Evolutionary conservation across 1,284 basidiomycete genomes (phyloP).

Genomic region (Moesziomyces sp.): DNA sequence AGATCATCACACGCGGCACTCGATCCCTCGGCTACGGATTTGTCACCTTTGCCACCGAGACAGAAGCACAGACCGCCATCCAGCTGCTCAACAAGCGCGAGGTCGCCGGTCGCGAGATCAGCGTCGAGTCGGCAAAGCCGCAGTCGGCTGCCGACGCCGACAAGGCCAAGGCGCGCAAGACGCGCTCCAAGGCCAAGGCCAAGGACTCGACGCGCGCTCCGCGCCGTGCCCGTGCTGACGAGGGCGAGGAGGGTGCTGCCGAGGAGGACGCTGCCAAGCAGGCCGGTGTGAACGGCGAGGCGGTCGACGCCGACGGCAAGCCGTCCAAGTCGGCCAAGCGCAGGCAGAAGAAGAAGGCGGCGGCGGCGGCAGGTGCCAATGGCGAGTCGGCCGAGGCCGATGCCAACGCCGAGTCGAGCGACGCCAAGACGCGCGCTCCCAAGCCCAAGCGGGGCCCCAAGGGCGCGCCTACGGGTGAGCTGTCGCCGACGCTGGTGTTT

Average conservation of each 20-base stretch:
- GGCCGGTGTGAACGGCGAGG: slow-evolving; percentile 28
- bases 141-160: slow-evolving; percentile 42
- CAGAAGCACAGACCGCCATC: slow-evolving; percentile 59
- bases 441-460: slow-evolving; percentile 45
- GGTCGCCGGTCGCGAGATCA: slow-evolving; percentile 61
- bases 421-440: slow-evolving; percentile 33
- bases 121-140: slow-evolving; percentile 62
- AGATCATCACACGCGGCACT: slow-evolving; percentile 64
- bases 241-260: slow-evolving; percentile 58
- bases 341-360: slow-evolving; percentile 49
- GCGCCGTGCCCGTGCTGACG: slow-evolving; percentile 54
- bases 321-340: slow-evolving; percentile 52
- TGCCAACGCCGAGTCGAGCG: slow-evolving; percentile 23
- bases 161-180: slow-evolving; percentile 25
- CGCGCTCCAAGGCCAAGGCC: slow-evolving; percentile 26
- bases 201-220: slow-evolving; percentile 39
- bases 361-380: slow-evolving; percentile 39
- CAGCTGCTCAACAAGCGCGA: slow-evolving; percentile 60
- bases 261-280: slow-evolving; percentile 36
- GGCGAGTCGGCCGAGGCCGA: slow-evolving; percentile 24
- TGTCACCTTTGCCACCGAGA: slow-evolving; percentile 59
- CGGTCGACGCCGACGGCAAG: slow-evolving; percentile 24
- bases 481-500: slow-evolving; percentile 62
- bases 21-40: slow-evolving; percentile 65
- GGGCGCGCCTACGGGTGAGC: slow-evolving; percentile 53